Conservation (phyloP, 2,329 filamentous ascomycete genomes). For the Monilinia aucupariae region DNA sequence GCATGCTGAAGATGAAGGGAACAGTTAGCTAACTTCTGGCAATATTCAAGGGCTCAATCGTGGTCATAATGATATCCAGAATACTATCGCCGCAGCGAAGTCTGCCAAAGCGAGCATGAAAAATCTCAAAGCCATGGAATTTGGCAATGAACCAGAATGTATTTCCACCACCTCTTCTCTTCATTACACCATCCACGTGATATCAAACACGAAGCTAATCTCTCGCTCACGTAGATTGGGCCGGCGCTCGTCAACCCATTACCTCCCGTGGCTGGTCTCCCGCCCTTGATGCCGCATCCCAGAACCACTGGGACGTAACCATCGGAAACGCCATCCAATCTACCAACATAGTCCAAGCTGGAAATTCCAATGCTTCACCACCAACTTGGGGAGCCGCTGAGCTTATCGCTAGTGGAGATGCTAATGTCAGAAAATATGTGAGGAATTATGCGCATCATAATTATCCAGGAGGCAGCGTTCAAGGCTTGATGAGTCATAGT, state of each 20-base stretch:
- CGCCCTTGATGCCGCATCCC: slow-evolving; percentile 27
- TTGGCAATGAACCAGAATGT: slow-evolving; percentile 56
- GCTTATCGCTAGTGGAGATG: slow-evolving; percentile 28
- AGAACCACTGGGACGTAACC: slow-evolving; percentile 28
- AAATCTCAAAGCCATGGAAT: slow-evolving; percentile 49
- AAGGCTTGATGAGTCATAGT: slow-evolving; percentile 29
- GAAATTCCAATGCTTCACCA: slow-evolving; percentile 28
- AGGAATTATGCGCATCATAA: slow-evolving; percentile 32
- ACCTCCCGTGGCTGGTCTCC: slow-evolving; percentile 27
- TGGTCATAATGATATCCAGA: slow-evolving; percentile 47
- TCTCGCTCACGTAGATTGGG: slow-evolving; percentile 32
- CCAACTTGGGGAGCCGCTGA: slow-evolving; percentile 32
- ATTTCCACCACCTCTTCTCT: background rate
- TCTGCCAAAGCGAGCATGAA: slow-evolving; percentile 41
- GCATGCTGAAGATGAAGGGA: background rate
- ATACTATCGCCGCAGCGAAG: slow-evolving; percentile 49
- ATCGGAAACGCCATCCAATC: slow-evolving; percentile 25
- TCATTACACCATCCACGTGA: background rate
- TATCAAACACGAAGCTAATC: slow-evolving; percentile 2
- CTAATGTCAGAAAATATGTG: slow-evolving; percentile 26
- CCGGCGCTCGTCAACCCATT: slow-evolving; percentile 33
- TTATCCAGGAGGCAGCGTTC: slow-evolving; percentile 39
- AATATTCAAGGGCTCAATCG: slow-evolving; percentile 43
- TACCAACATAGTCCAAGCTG: slow-evolving; percentile 29
- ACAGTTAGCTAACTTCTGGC: background rate